These are phyloP conservation scores for Penicillium sp. DNA, from an alignment of 2,329 filamentous ascomycete genomes.

Conservation along the genomic window DNA sequence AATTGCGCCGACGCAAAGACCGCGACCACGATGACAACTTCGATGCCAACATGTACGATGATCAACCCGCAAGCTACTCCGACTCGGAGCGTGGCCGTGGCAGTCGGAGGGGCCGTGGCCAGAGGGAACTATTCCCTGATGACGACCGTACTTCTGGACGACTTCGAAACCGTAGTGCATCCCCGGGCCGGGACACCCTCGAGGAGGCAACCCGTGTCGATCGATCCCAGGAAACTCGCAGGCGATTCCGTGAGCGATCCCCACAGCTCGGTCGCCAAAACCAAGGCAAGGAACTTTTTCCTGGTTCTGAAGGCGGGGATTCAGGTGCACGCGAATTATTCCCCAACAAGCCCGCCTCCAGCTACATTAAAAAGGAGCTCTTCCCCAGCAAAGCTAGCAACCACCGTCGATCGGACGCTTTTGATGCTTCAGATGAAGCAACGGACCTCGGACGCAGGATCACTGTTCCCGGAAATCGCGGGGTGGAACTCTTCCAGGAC, in stretches of 20 bases:
- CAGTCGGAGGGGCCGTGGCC: slow-evolving; percentile 28
- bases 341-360: slow-evolving; percentile 39
- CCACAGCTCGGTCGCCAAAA: slow-evolving; percentile 35
- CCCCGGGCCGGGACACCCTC: slow-evolving; percentile 53
- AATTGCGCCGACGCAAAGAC: slow-evolving; percentile 41
- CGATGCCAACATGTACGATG: slow-evolving; percentile 78
- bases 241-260: slow-evolving; percentile 44
- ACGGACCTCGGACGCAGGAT: slow-evolving; percentile 50
- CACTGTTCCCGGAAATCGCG: slow-evolving; percentile 41
- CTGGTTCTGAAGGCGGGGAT: slow-evolving; percentile 27
- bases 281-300: slow-evolving; percentile 58
- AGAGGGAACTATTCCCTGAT: slow-evolving; percentile 40
- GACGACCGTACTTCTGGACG: slow-evolving; percentile 40
- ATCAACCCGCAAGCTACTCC: slow-evolving; percentile 43
- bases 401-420: slow-evolving; percentile 49
- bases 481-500: slow-evolving; percentile 41
- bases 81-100: slow-evolving; percentile 29
- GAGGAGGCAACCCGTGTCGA: slow-evolving; percentile 37
- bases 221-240: slow-evolving; percentile 33
- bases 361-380: slow-evolving; percentile 53
- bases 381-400: slow-evolving; percentile 51
- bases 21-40: slow-evolving; percentile 57
- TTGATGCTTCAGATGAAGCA: slow-evolving; percentile 53
- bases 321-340: slow-evolving; percentile 47
- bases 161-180: slow-evolving; percentile 58